Conservation (phyloP, 2,329 filamentous ascomycete genomes). For the Verticillium nonalfalfae region DNA sequence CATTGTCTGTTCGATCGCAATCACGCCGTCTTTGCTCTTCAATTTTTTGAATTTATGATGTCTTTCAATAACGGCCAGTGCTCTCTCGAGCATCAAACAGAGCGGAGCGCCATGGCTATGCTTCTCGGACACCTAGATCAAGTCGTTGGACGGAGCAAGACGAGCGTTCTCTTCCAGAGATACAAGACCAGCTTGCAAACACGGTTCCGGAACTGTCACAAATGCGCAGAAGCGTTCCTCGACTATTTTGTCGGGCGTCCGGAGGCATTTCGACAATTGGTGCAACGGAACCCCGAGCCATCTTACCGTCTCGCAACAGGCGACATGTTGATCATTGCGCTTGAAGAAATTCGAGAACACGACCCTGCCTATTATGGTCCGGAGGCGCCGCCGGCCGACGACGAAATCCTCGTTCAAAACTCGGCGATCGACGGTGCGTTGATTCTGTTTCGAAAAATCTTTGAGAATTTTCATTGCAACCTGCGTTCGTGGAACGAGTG, state of each 20-base stretch:
- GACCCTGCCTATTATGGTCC: slow-evolving; percentile 40
- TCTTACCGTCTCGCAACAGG: slow-evolving; percentile 47
- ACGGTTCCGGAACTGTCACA: slow-evolving; percentile 40
- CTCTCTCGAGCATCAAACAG: slow-evolving; percentile 35
- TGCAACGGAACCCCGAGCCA: slow-evolving; percentile 54
- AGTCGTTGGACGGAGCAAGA: slow-evolving; percentile 65
- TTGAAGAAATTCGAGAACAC: slow-evolving; percentile 43
- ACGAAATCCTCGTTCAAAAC: not conserved
- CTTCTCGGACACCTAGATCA: slow-evolving; percentile 66
- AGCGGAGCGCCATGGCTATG: slow-evolving; percentile 46
- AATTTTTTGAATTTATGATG: slow-evolving; percentile 45
- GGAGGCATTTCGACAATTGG: slow-evolving; percentile 55
- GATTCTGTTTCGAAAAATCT: slow-evolving; percentile 48
- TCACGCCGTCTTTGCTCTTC: slow-evolving; percentile 61
- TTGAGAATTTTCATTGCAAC: slow-evolving; percentile 54
- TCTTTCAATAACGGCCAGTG: slow-evolving; percentile 40
- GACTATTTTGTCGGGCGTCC: slow-evolving; percentile 53
- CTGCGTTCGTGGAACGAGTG: slow-evolving; percentile 70
- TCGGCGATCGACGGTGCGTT: slow-evolving; percentile 25
- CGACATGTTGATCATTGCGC: slow-evolving; percentile 42
- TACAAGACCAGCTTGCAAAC: slow-evolving; percentile 44
- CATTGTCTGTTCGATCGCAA: slow-evolving; percentile 74
- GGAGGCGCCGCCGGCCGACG: not conserved
- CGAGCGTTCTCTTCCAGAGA: slow-evolving; percentile 54
- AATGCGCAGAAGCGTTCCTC: slow-evolving; percentile 54